Percentiles rank a stretch among this genome's conserved stretches.
Conservation (phyloP, 176 grass and related monocot genomes). For the Elaeis guineensis region DNA sequence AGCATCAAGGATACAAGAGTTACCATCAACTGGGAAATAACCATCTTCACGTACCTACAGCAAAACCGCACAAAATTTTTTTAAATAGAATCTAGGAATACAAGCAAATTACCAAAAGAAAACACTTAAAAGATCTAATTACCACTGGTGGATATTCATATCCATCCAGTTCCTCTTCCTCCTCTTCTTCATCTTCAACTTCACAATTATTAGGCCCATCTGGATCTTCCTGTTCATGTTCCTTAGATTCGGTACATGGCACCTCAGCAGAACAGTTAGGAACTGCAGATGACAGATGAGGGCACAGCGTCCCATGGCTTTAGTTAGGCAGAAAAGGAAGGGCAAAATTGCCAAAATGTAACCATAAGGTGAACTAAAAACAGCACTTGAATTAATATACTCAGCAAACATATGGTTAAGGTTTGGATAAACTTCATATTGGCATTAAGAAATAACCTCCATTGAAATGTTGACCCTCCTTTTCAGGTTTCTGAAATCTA, state of each 20-base stretch:
- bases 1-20: constrained; percentile 42
- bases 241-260: constrained; percentile 15
- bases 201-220: constrained; percentile 33
- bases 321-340: too few relatives aligned
- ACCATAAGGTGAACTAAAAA: too few relatives aligned
- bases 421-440: too few relatives aligned
- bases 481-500: constrained; percentile 32
- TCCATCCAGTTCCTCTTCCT: constrained; percentile 57
- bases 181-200: constrained; percentile 47
- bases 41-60: constrained; percentile 33
- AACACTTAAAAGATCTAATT: constrained; percentile 7
- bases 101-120: constrained; percentile 7
- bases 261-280: constrained; percentile 17
- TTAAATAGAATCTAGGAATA: not conserved
- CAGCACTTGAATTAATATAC: too few relatives aligned
- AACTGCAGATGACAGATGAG: constrained; percentile 18
- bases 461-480: constrained; percentile 39
- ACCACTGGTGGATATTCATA: constrained; percentile 51
- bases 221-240: constrained; percentile 27
- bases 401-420: constrained; percentile 8
- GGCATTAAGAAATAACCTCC: constrained; percentile 37
- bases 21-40: constrained; percentile 30
- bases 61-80: constrained; percentile 18
- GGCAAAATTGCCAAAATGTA: too few relatives aligned
- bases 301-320: not conserved